Evolutionary conservation across 2,329 filamentous ascomycete species (phyloP).

Genomic region (Alternaria sp.): DNA sequence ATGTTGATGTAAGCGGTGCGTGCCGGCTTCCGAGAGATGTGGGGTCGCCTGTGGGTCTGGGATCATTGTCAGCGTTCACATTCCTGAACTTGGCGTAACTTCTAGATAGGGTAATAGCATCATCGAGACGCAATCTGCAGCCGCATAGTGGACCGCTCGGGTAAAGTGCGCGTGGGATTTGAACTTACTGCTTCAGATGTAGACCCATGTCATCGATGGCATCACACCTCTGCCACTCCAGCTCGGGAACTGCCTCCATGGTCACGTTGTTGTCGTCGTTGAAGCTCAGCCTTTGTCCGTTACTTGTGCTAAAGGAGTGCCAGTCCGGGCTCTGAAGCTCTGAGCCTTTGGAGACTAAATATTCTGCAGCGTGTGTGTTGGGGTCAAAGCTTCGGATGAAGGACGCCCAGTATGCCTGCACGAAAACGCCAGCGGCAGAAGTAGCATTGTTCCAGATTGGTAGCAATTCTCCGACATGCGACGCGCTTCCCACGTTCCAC

Average conservation of each 20-base stretch:
- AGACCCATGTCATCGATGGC: slow-evolving; percentile 39
- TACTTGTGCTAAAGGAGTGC: slow-evolving; percentile 33
- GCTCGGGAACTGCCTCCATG: slow-evolving; percentile 40
- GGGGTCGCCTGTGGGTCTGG: slow-evolving; percentile 1
- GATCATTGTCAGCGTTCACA: slow-evolving; percentile 20
- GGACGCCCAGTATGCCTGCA: slow-evolving; percentile 56
- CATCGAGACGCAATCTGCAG: background rate
- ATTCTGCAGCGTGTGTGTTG: slow-evolving; percentile 49
- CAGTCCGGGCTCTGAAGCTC: slow-evolving; percentile 37
- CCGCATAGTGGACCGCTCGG: background rate
- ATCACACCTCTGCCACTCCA: slow-evolving; percentile 35
- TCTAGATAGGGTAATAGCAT: background rate
- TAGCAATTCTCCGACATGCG: slow-evolving; percentile 49
- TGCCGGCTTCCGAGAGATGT: slow-evolving; percentile 10
- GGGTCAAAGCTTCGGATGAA: slow-evolving; percentile 54
- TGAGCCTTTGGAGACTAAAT: slow-evolving; percentile 23
- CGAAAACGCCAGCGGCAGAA: slow-evolving; percentile 38
- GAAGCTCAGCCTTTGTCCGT: slow-evolving; percentile 38
- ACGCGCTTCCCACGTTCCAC: slow-evolving; percentile 56
- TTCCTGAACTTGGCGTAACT: slow-evolving; percentile 10
- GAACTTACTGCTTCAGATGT: slow-evolving; percentile 44
- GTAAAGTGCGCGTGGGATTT: background rate
- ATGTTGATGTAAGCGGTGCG: slow-evolving; percentile 12
- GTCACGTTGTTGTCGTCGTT: slow-evolving; percentile 37
- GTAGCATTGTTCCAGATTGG: slow-evolving; percentile 52